Evolutionary conservation across 1,284 basidiomycete genomes (phyloP), one percentile per base, ranked within the genome.

Genomic region (Porogramme epimiltina): DNA sequence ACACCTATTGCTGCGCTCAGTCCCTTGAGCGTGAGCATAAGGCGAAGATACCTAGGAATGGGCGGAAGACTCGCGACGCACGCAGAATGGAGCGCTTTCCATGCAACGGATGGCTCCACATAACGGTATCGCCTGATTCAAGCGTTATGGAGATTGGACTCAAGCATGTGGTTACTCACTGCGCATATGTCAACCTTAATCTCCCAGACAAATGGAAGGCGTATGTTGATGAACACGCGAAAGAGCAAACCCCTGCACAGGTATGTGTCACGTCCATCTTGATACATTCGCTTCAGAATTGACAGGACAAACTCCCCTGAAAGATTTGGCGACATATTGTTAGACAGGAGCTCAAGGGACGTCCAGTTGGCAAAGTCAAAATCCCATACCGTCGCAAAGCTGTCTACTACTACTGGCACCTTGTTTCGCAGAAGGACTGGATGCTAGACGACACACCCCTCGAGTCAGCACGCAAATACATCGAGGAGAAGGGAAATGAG

Each of bases 241-340:
- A 23, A 0, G 8, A 10, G 1, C 50, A 42, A 18, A 45, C 45
- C 2, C 40, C 50, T 0, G 40, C 39, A 4, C 20, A 51, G 31
- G 50, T 42, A 26, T 13, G 18, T 19, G 1, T 18, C 3, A 0
- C 1, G 2, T n/a, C n/a, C n/a, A n/a, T n/a, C 8, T 19, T 13
- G 1, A n/a, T n/a, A 28, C 6, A 9, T 22, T 40, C 19, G 26
- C n/a, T 18, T 6, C 2, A 3, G 1, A 11, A 22, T 4, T n/a
- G n/a, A n/a, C n/a, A n/a, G n/a, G n/a, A n/a, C n/a, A n/a, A n/a
- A n/a, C n/a, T n/a, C n/a, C n/a, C n/a, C n/a, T n/a, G n/a, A n/a
- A 31, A 51, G 49, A 51, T 51, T n/a, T 51, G 49, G 49, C 23
- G n/a, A 8, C 37, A 50, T 15, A 45, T 50, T 18, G 18, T 38